Percentiles rank a stretch among this genome's conserved stretches.
These are phyloP conservation scores for Rhypophila decipiens DNA, from an alignment of 495 filamentous ascomycete genomes.

Conservation along the genomic window DNA sequence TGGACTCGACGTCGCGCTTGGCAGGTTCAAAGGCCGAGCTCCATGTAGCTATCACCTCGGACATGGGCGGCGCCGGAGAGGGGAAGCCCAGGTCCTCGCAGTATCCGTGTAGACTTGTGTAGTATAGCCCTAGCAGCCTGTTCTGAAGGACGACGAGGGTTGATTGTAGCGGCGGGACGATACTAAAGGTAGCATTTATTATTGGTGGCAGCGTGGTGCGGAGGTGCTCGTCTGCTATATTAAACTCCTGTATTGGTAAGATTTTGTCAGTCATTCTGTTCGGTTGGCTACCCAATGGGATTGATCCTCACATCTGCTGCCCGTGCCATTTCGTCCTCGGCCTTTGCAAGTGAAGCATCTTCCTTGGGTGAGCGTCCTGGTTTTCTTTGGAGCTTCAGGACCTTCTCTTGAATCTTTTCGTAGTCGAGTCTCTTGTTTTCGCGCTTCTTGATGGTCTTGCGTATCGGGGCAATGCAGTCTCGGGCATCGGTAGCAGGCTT, in stretches of 20 bases:
- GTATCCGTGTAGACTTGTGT: slow-evolving; percentile 76
- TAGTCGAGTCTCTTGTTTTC: slow-evolving; percentile 88
- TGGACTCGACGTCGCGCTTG: slow-evolving; percentile 66
- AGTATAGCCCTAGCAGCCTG: slow-evolving; percentile 73
- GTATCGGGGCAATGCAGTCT: slow-evolving; percentile 64
- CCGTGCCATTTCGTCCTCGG: slow-evolving; percentile 66
- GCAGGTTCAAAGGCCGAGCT: slow-evolving; percentile 56
- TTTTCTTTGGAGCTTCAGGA: slow-evolving; percentile 67
- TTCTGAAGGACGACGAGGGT: slow-evolving; percentile 78
- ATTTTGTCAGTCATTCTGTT: slow-evolving; percentile 9
- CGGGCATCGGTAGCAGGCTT: slow-evolving; percentile 67
- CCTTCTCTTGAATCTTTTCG: slow-evolving; percentile 70
- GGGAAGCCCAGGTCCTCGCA: slow-evolving; percentile 65
- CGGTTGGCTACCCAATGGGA: not conserved
- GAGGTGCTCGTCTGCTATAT: slow-evolving; percentile 74
- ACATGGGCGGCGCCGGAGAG: slow-evolving; percentile 67
- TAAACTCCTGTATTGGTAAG: slow-evolving; percentile 78
- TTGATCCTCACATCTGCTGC: slow-evolving; percentile 55
- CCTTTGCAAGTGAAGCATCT: slow-evolving; percentile 65
- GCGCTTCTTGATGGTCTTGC: slow-evolving; percentile 87
- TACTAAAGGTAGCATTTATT: slow-evolving; percentile 64
- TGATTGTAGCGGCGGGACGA: slow-evolving; percentile 70
- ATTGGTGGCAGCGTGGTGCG: slow-evolving; percentile 69
- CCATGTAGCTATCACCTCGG: slow-evolving; percentile 66
- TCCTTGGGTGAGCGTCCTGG: slow-evolving; percentile 67